These are phyloP conservation scores for Diplodia scrobiculata DNA, from an alignment of 2,329 filamentous ascomycete species.

Conservation along the genomic window DNA sequence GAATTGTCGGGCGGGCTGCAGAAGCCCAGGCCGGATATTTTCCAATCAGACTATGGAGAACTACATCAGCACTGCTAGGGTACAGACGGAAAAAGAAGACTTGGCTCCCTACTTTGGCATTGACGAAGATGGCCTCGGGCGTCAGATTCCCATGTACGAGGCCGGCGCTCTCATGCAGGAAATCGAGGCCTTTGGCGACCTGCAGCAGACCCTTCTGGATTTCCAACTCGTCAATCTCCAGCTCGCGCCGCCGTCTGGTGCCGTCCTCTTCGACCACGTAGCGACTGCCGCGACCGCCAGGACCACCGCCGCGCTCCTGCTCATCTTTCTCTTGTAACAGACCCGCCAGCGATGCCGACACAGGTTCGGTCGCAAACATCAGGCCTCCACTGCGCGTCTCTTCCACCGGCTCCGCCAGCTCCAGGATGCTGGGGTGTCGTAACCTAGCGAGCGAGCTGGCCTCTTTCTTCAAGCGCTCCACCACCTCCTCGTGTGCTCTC, in stretches of 20 bases:
- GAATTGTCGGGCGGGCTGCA: constrained; percentile 78
- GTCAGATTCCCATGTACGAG: constrained; percentile 93
- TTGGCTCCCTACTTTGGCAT: constrained; percentile 70
- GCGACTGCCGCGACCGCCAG: constrained; percentile 71
- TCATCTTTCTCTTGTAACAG: constrained; percentile 86
- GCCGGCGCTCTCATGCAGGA: constrained; percentile 90
- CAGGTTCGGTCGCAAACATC: constrained; percentile 92
- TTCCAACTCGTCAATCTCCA: constrained; percentile 95
- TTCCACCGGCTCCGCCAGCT: constrained; percentile 92
- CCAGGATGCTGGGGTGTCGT: constrained; percentile 86
- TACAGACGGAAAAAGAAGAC: constrained; percentile 28
- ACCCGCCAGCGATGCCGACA: constrained; percentile 83
- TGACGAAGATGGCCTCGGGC: constrained; percentile 89
- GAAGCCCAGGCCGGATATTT: constrained; percentile 92
- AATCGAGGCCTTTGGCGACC: constrained; percentile 90
- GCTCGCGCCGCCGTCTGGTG: constrained; percentile 69
- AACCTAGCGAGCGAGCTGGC: constrained; percentile 84
- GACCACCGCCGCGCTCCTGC: constrained; percentile 70
- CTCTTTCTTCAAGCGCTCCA: constrained; percentile 89
- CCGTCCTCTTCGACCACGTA: constrained; percentile 80
- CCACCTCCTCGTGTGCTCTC: constrained; percentile 81
- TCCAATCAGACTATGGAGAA: constrained; percentile 80
- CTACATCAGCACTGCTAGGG: constrained; percentile 23
- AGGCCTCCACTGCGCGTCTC: constrained; percentile 88
- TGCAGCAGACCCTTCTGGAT: constrained; percentile 96